A percentile compares a stretch with the other conserved stretches of the same genome.
Evolutionary conservation across 345 rosid species (phyloP).

Genomic region (Eucalyptus globulus): DNA sequence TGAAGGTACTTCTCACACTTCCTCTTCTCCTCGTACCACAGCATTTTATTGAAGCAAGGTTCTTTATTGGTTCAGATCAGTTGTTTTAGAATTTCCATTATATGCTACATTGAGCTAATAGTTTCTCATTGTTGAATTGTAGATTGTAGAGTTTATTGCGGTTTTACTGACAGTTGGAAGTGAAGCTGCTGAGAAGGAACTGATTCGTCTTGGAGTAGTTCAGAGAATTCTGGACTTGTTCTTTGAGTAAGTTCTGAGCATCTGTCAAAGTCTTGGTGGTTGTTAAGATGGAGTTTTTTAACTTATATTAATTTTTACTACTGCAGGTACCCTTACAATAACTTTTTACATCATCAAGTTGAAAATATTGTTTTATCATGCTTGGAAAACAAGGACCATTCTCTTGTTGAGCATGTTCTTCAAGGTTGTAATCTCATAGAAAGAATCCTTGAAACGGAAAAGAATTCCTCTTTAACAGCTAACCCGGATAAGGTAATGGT

Average conservation of each 20-base stretch:
- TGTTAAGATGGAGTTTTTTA: neutral
- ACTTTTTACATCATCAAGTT: slow-evolving; percentile 86
- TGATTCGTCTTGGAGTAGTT: slow-evolving; percentile 63
- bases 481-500: slow-evolving; percentile 46
- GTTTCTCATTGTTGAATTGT: slow-evolving; percentile 1
- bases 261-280: neutral
- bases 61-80: neutral
- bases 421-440: slow-evolving; percentile 63
- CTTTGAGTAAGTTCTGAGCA: slow-evolving; percentile 59
- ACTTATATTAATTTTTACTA: neutral
- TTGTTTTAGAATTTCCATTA: neutral
- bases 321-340: slow-evolving; percentile 89
- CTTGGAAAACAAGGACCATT: slow-evolving; percentile 63
- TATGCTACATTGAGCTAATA: neutral
- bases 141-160: slow-evolving; percentile 91
- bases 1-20: slow-evolving; percentile 38
- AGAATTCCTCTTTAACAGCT: slow-evolving; percentile 24
- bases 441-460: slow-evolving; percentile 69
- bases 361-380: slow-evolving; percentile 73
- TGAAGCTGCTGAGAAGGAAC: slow-evolving; percentile 81
- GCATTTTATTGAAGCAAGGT: neutral
- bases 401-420: slow-evolving; percentile 57
- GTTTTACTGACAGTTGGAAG: slow-evolving; percentile 71
- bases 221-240: slow-evolving; percentile 62
- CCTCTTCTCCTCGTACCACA: neutral